Percentiles rank a stretch among this genome's conserved stretches.
These are phyloP conservation scores for Arthroderma sp. DNA, from an alignment of 2,329 filamentous ascomycete species.

Conservation along the genomic window DNA sequence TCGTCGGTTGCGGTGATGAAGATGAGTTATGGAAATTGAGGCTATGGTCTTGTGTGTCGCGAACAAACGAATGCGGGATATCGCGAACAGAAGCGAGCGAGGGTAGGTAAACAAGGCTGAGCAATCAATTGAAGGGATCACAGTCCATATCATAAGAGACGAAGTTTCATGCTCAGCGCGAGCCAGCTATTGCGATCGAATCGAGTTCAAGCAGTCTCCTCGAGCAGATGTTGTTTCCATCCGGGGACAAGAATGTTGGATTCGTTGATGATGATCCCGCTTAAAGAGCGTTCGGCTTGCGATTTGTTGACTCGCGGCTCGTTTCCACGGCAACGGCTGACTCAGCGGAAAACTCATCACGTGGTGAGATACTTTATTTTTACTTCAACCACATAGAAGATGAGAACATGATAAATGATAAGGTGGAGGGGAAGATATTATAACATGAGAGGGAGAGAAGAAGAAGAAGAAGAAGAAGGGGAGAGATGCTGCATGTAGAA, in stretches of 20 bases:
- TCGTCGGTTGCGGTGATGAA: too few species aligned
- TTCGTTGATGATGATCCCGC: conserved; percentile 4
- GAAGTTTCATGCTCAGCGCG: conserved; percentile 6
- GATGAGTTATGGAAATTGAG: not conserved
- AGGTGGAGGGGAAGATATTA: not conserved
- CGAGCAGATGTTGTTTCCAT: not conserved
- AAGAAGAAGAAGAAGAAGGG: not conserved
- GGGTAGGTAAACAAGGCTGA: conserved; percentile 4
- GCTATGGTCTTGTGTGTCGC: not conserved
- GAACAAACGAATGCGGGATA: not conserved
- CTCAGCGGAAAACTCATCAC: conserved; percentile 15
- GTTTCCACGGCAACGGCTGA: conserved; percentile 30
- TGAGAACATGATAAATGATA: not conserved
- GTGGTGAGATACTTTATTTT: not conserved
- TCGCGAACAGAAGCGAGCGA: not conserved
- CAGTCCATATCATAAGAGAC: conserved; percentile 8
- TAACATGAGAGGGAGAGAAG: not conserved
- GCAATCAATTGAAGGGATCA: conserved; percentile 7
- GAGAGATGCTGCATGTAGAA: too few species aligned
- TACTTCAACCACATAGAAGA: not conserved
- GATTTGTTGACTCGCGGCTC: conserved; percentile 21
- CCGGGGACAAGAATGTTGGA: not conserved
- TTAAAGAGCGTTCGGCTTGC: not conserved
- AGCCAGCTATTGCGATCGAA: not conserved
- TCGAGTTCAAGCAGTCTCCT: not conserved